Evolutionary conservation across 306 rosid genomes (phyloP), one percentile per base, ranked within the genome.

Genomic region (Prunus campanulata): DNA sequence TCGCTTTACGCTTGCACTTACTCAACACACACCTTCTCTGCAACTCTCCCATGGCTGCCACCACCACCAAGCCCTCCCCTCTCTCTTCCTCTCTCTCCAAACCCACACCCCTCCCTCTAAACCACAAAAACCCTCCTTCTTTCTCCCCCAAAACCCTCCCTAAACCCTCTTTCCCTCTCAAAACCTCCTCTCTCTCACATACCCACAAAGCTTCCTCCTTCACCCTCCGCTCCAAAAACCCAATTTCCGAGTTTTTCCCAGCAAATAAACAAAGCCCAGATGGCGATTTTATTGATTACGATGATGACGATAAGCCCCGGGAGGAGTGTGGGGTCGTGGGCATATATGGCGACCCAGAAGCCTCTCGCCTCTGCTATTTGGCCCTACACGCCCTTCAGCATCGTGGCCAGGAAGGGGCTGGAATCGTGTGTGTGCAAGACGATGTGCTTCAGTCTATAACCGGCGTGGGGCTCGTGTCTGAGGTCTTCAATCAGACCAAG

Each of bases 331-430:
- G 99, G 4, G 93, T 92, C 0, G 97, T 95, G 2, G 97, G 92
- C 0, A 91, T 95, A 27, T 88, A 88, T 29, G 97, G 97, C 60
- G 97, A 95, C 78, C 83, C 92, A 0, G 97, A 95, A 5, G 96
- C 97, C 22, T 83, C 97, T 15, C 88, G 88, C 1, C 89, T 92
- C 27, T 88, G 89, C 59, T 95, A 85, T 55, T 73, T 92, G 11
- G 99, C 97, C 51, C 99, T 95, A 46, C 98, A 91, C 54, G 90
- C 99, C 4, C 96, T 92, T 11, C 99, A 95, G 59, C 99, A 95
- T 70, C 99, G 97, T 1, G 99, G 99, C 39, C 99, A 95, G 44
- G 99, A 95, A 80, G 97, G 99, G 2, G 97, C 97, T 0, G 97
- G 96, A 0, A 95, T 95, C 14, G 96, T 95, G 7, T 29, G 97